Evolutionary conservation across 495 filamentous ascomycete species (phyloP), one percentile per base, ranked within the genome.

Genomic region (Penicillium antarcticum): DNA sequence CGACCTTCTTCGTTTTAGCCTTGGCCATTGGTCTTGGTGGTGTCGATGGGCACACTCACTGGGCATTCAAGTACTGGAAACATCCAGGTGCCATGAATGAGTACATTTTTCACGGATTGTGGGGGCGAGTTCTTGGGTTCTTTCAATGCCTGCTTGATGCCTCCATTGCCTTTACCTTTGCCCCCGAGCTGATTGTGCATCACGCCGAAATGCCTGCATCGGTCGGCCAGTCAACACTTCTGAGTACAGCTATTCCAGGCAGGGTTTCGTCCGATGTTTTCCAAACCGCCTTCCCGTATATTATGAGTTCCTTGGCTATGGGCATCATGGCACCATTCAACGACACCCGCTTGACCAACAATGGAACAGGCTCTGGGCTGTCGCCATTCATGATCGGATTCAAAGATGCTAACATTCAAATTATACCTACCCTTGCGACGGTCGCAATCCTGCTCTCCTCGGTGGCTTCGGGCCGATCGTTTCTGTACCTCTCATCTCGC

Each of bases 1-100:
- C 86, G 49, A 85, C 82, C 18, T 86, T 91, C 60, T 72, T 88
- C 1, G 76, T 84, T 43, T 57, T 81, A 48, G 87, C 86, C 63
- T 79, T 85, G 40, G 81, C 88, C 31, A 69, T 92, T 45, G 83
- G 80, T 9, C 83, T 89, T 18, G 84, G 86, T 32, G 86, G 84
- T 14, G 82, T 86, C 45, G 83, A 87, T 1, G 69, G 78, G 1
- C 61, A 79, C 40, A 80, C 85, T 47, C 74, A 79, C 5, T 88
- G 85, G 62, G 88, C 87, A 3, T 94, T 92, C 64, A 75, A 84
- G 17, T 91, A 84, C 66, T 94, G 89, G 89, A 73, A 66, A 12
- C 64, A 81, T 17, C 89, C 89, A 0, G 89, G 89, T 0, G 71
- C 89, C 16, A 88, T 94, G 60, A 76, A 77, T 14, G 79, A 83